Evolutionary conservation across 2,329 filamentous ascomycete species (phyloP).

Genomic region (Aspergillus sergii): DNA sequence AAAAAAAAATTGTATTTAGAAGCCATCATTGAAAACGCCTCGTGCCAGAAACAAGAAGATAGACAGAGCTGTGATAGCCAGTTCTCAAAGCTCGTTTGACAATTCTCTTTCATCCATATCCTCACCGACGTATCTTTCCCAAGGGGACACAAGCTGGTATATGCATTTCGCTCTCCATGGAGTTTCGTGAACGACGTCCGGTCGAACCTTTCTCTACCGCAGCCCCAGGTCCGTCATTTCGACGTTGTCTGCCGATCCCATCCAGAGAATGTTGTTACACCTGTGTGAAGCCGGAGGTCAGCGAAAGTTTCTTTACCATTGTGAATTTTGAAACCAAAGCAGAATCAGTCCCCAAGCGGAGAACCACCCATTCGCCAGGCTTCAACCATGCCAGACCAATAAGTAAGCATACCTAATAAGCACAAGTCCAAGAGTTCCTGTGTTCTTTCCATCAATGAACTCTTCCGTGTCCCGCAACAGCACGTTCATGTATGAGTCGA

Average conservation of each 20-base stretch:
- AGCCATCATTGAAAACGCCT: constrained; percentile 24
- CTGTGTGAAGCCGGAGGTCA: constrained; percentile 45
- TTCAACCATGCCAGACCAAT: not conserved
- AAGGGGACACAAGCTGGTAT: constrained; percentile 17
- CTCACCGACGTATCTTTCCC: constrained; percentile 13
- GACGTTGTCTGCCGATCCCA: constrained; percentile 61
- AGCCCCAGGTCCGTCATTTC: constrained; percentile 50
- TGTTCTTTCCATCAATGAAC: constrained; percentile 84
- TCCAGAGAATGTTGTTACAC: constrained; percentile 98
- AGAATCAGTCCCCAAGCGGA: not conserved
- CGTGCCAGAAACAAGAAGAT: constrained; percentile 24
- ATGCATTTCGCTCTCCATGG: constrained; percentile 15
- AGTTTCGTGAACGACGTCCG: constrained; percentile 13
- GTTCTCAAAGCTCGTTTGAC: constrained; percentile 10
- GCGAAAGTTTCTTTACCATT: not conserved
- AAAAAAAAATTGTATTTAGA: constrained; percentile 18
- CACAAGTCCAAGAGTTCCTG: constrained; percentile 83
- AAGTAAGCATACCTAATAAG: constrained; percentile 71
- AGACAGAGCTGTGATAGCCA: constrained; percentile 14
- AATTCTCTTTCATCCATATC: constrained; percentile 2
- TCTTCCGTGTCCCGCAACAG: constrained; percentile 90
- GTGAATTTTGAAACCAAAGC: not conserved
- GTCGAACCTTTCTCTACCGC: constrained; percentile 30
- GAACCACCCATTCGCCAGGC: not conserved
- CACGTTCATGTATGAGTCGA: constrained; percentile 99